Evolutionary conservation across 768 basidiomycete genomes (phyloP).

Genomic region (Lactifluus volemus): DNA sequence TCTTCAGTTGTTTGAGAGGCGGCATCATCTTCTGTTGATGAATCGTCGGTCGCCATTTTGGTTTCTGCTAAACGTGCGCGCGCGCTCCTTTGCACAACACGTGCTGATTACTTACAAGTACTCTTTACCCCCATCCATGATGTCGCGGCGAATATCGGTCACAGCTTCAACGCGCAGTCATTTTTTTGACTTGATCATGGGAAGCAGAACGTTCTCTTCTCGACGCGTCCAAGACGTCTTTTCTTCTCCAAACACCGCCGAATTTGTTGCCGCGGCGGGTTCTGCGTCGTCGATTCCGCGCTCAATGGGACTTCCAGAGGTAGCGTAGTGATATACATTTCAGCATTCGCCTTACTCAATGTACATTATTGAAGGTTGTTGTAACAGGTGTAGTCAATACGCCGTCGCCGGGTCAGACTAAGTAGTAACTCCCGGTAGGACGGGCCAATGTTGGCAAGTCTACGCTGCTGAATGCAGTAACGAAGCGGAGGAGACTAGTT

Average conservation of each 20-base stretch:
- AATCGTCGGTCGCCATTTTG: constrained; percentile 27
- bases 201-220: neutral
- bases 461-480: constrained; percentile 58
- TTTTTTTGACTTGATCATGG: neutral
- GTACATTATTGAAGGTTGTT: constrained; percentile 11
- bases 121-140: neutral
- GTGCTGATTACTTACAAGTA: too few relatives aligned
- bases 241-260: constrained; percentile 6
- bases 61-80: too few relatives aligned
- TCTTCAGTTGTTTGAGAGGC: constrained; percentile 83
- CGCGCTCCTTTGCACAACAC: too few relatives aligned
- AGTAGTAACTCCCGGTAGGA: constrained; percentile 32
- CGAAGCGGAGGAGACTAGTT: constrained; percentile 48
- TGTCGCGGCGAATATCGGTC: neutral
- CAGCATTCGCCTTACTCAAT: neutral
- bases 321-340: neutral
- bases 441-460: constrained; percentile 78
- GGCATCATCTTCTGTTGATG: constrained; percentile 48
- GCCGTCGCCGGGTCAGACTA: neutral
- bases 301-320: constrained; percentile 20
- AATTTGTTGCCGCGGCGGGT: constrained; percentile 19
- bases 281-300: constrained; percentile 13
- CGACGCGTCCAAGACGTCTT: neutral
- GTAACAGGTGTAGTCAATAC: constrained; percentile 17
- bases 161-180: neutral